Conservation (phyloP, 305 asterid species). For the Fraxinus sp. region DNA sequence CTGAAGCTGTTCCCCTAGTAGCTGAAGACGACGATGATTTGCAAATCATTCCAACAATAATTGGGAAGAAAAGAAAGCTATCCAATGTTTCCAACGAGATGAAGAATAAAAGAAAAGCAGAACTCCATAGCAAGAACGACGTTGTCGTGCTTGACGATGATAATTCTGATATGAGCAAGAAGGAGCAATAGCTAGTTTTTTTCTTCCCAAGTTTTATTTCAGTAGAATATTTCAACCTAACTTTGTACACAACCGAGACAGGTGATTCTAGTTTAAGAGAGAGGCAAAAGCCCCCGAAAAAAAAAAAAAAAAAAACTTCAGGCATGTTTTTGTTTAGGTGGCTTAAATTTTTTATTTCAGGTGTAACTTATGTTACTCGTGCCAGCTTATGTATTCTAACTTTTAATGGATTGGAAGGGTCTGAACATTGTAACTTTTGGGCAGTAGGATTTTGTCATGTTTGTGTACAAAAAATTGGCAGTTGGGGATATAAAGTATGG, state of each 20-base stretch:
- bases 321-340: conserved; percentile 22
- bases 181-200: conserved; percentile 39
- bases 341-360: conserved; percentile 31
- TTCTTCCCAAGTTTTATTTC: conserved; percentile 15
- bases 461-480: conserved; percentile 6
- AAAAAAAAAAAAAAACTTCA: not conserved
- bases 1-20: conserved; percentile 38
- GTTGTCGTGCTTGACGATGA: conserved; percentile 48
- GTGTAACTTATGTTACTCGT: conserved; percentile 22
- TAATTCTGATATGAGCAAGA: conserved; percentile 41
- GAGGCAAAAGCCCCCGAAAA: not conserved
- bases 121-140: conserved; percentile 34
- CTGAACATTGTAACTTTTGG: conserved; percentile 31
- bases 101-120: conserved; percentile 40
- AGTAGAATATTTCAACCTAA: conserved; percentile 32
- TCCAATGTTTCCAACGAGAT: conserved; percentile 41
- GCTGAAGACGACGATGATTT: conserved; percentile 60
- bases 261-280: conserved; percentile 34
- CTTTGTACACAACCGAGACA: conserved; percentile 37
- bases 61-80: conserved; percentile 73
- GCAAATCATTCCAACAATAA: conserved; percentile 37
- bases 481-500: not conserved
- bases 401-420: conserved; percentile 27
- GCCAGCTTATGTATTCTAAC: conserved; percentile 18
- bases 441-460: not conserved